Base-by-base conservation (phyloP, 2,329 filamentous ascomycete species). In the Herpotrichia juniperi region DNA sequence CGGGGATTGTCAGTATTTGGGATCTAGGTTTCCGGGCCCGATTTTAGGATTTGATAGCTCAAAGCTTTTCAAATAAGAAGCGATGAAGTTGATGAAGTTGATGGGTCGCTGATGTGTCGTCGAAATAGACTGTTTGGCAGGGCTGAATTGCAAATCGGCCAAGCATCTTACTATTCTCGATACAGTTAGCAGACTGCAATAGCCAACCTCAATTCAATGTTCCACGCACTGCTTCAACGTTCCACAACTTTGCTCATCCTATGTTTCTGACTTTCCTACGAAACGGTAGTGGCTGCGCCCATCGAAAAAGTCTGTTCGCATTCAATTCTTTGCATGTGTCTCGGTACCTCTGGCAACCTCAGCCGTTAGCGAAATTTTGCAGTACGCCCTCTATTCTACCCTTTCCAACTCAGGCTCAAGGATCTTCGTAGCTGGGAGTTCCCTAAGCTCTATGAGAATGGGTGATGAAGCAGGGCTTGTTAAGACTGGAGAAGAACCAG, bases 401-500 rank as follows among this genome's bases (percentile, higher is more conserved):
- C 34, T 37, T 19, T 6, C 9, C 9, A n/a, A 37, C 21, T 37
- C 26, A 37, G 34, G 34, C 34, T 37, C 17, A 37, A n/a, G 4
- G 12, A 14, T 25, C 19, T 24, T 25, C 14, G 25, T 8, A 40
- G 37, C 37, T 17, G 21, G 34, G n/a, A 11, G 19, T 9, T 3
- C 8, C 22, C 5, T 10, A 4, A 28, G n/a, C 25, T 16, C 25
- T 22, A 31, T n/a, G n/a, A 32, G 26, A 17, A 45, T 45, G 42
- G 22, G 14, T 40, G 25, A 7, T 46, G n/a, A n/a, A n/a, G n/a
- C n/a, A n/a, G n/a, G 19, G 28, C n/a, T 31, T 16, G 26, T 21
- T 14, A 46, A 34, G 8, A 51, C 47, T 43, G 26, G 19, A 28
- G 30, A 24, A 35, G 21, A 60, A 30, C 14, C 52, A 11, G 35